Evolutionary conservation across 495 filamentous ascomycete genomes (phyloP).

Genomic region (Baudoinia panamericana): DNA sequence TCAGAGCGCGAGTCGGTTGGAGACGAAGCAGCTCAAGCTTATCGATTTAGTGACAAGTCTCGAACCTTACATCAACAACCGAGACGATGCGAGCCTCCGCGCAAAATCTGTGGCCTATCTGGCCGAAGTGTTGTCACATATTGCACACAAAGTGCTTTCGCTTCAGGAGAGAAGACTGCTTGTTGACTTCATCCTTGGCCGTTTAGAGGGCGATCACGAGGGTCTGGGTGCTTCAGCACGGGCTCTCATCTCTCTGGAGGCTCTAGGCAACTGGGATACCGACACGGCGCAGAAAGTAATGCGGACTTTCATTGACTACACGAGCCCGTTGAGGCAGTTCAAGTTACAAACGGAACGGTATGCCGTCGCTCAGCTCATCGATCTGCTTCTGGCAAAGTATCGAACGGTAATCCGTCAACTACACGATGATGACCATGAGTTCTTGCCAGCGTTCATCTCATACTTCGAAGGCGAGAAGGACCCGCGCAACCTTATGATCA

Average conservation of each 20-base stretch:
- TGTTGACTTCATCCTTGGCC: conserved; percentile 31
- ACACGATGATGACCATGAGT: conserved; percentile 30
- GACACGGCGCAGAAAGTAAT: conserved; percentile 24
- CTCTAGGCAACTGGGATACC: conserved; percentile 30
- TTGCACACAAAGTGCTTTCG: conserved; percentile 48
- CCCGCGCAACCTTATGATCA: conserved; percentile 63
- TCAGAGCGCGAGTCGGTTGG: conserved; percentile 46
- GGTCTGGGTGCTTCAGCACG: conserved; percentile 27
- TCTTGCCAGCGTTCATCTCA: conserved; percentile 50
- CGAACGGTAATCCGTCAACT: conserved; percentile 34
- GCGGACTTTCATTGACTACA: conserved; percentile 27
- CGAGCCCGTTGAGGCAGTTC: conserved; percentile 30
- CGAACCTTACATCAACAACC: conserved; percentile 55
- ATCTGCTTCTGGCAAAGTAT: conserved; percentile 52
- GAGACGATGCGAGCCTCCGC: conserved; percentile 48
- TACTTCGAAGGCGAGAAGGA: conserved; percentile 67
- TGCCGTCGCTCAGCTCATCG: conserved; percentile 49
- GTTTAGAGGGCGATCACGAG: conserved; percentile 28
- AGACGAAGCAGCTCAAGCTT: conserved; percentile 48
- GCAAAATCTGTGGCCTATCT: conserved; percentile 57
- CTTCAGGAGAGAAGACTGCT: conserved; percentile 45
- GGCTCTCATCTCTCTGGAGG: conserved; percentile 28
- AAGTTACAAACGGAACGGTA: conserved; percentile 52
- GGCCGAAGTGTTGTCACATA: conserved; percentile 45
- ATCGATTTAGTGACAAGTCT: conserved; percentile 55